Percentiles rank a stretch among this genome's conserved stretches.
Conservation (phyloP, 1,284 basidiomycete species). For the Puccinia coronata region DNA sequence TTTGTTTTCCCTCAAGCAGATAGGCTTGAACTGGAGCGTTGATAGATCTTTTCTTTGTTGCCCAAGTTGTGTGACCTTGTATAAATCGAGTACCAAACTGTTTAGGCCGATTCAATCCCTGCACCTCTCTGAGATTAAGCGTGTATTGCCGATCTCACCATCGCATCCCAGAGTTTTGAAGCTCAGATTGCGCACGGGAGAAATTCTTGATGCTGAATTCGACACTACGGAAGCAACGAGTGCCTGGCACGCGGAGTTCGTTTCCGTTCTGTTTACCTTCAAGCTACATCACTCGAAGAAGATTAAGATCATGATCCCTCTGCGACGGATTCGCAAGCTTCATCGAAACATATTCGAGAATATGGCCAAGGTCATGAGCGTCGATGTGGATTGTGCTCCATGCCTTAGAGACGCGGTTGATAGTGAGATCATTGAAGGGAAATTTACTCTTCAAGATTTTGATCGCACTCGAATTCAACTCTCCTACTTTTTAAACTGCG, state of each 20-base stretch:
- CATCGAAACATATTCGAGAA: constrained; percentile 51
- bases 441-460: not conserved
- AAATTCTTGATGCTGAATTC: constrained; percentile 54
- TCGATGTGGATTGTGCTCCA: constrained; percentile 23
- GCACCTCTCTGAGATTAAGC: constrained; percentile 53
- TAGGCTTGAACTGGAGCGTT: not conserved
- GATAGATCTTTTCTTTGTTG: not conserved
- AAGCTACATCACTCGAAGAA: constrained; percentile 52
- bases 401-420: not conserved
- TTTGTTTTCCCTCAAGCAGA: not conserved
- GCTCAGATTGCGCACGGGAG: constrained; percentile 51
- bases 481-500: constrained; percentile 23
- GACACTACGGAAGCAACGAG: constrained; percentile 54
- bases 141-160: constrained; percentile 53
- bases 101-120: constrained; percentile 54
- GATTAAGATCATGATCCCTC: constrained; percentile 54
- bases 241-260: constrained; percentile 54
- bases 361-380: constrained; percentile 52
- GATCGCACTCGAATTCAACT: constrained; percentile 27
- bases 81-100: constrained; percentile 54
- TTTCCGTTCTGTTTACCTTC: constrained; percentile 52
- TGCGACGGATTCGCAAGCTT: constrained; percentile 53
- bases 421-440: constrained; percentile 4
- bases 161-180: constrained; percentile 52
- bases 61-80: constrained; percentile 52